Conservation (phyloP, 495 filamentous ascomycete genomes). For the Neurospora sp. region DNA sequence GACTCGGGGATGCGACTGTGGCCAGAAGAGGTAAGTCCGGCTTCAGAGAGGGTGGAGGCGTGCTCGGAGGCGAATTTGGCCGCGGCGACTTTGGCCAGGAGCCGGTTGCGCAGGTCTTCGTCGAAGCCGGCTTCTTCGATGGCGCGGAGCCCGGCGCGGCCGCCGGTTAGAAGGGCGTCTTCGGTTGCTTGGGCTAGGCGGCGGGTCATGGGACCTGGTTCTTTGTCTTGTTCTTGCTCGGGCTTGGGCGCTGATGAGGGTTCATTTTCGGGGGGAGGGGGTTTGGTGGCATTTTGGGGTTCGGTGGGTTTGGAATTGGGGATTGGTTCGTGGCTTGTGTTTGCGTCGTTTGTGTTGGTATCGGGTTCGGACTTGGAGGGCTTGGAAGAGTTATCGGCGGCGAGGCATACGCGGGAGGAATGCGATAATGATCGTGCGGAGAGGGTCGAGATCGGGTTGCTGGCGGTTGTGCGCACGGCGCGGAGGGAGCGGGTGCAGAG, state of each 20-base stretch:
- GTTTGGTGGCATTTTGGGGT: neutral
- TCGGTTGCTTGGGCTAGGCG: slow-evolving; percentile 73
- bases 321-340: too few relatives aligned
- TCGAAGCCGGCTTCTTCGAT: slow-evolving; percentile 79
- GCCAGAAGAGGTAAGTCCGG: slow-evolving; percentile 30
- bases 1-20: slow-evolving; percentile 30
- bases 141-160: slow-evolving; percentile 60
- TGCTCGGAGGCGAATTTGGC: slow-evolving; percentile 63
- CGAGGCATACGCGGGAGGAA: neutral
- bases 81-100: slow-evolving; percentile 64
- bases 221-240: neutral
- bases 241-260: neutral
- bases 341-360: too few relatives aligned
- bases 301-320: neutral
- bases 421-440: neutral
- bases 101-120: slow-evolving; percentile 65
- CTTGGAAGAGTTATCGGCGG: neutral
- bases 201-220: slow-evolving; percentile 57
- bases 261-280: neutral
- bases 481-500: slow-evolving; percentile 7
- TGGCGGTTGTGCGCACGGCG: slow-evolving; percentile 1
- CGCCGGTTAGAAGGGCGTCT: slow-evolving; percentile 61
- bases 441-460: neutral
- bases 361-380: neutral
- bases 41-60: slow-evolving; percentile 57